Percentiles rank a stretch among this genome's conserved stretches.
Evolutionary conservation across 208 protist species (phyloP).

Genomic region (Blechomonas ayalai): DNA sequence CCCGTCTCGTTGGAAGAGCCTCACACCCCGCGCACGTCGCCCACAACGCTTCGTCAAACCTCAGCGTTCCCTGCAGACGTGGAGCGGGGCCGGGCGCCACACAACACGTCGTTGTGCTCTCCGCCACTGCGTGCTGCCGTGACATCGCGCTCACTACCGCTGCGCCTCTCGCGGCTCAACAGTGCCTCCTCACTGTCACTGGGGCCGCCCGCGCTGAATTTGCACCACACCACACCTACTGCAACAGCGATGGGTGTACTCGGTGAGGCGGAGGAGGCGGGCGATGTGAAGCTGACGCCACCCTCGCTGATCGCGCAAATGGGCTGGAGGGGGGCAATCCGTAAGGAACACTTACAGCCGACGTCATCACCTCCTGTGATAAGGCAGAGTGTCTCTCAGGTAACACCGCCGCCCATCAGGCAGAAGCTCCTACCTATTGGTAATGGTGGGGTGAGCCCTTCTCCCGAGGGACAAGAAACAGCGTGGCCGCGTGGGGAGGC

Average conservation of each 20-base stretch:
- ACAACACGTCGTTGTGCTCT: constrained; percentile 8
- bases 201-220: not conserved
- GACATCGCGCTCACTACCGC: constrained; percentile 30
- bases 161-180: constrained; percentile 19
- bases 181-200: not conserved
- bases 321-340: too few relatives aligned
- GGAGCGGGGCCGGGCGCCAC: not conserved
- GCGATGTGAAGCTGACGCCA: too few relatives aligned
- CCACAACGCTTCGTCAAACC: not conserved
- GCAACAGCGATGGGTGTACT: not conserved
- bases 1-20: not conserved
- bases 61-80: not conserved
- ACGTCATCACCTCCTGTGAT: too few relatives aligned
- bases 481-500: too few relatives aligned
- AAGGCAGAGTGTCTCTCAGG: not conserved
- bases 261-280: not conserved
- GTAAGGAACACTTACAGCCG: too few relatives aligned
- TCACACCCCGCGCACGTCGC: not conserved
- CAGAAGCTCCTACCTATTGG: not conserved
- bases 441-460: not conserved
- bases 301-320: too few relatives aligned
- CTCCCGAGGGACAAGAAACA: too few relatives aligned
- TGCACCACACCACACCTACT: not conserved
- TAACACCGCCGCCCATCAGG: not conserved
- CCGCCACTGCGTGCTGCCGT: constrained; percentile 45